Conservation (phyloP, 2,329 filamentous ascomycete species). For the Alternaria viburni region DNA sequence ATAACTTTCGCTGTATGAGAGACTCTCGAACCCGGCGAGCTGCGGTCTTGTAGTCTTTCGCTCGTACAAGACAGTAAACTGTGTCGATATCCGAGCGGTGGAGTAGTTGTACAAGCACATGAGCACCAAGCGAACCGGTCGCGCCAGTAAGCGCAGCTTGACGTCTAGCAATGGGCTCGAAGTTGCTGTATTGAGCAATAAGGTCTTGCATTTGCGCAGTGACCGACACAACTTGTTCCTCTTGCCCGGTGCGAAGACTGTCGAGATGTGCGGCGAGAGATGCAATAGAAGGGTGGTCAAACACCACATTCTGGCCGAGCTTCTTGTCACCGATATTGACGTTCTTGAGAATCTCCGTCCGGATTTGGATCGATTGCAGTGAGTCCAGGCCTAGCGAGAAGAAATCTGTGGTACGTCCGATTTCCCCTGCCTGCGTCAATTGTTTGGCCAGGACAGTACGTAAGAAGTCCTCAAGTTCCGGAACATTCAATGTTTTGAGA, state of each 20-base stretch:
- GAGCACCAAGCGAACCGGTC: slow-evolving; percentile 70
- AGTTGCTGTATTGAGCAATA: slow-evolving; percentile 53
- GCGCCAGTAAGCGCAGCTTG: slow-evolving; percentile 63
- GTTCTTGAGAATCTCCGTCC: slow-evolving; percentile 58
- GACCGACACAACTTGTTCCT: slow-evolving; percentile 40
- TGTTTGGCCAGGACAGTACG: slow-evolving; percentile 18
- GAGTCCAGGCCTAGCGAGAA: slow-evolving; percentile 66
- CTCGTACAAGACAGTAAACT: slow-evolving; percentile 62
- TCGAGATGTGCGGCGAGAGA: slow-evolving; percentile 55
- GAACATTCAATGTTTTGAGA: neutral
- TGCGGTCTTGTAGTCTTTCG: slow-evolving; percentile 43
- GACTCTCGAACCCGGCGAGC: slow-evolving; percentile 45
- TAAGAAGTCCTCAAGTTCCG: slow-evolving; percentile 20
- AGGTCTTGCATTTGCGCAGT: slow-evolving; percentile 55
- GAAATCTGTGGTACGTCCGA: slow-evolving; percentile 59
- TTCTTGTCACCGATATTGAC: slow-evolving; percentile 55
- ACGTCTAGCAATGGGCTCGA: slow-evolving; percentile 29
- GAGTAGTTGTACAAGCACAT: slow-evolving; percentile 56
- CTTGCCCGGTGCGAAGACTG: slow-evolving; percentile 49
- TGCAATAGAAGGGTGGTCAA: slow-evolving; percentile 61
- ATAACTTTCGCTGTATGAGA: slow-evolving; percentile 47
- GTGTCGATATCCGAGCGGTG: slow-evolving; percentile 37
- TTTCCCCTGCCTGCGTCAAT: slow-evolving; percentile 13
- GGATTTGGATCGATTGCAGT: slow-evolving; percentile 63
- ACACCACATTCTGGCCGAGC: slow-evolving; percentile 64